These are phyloP conservation scores for Chionographis japonica DNA, from an alignment of 106 monocot species.

Conservation along the genomic window DNA sequence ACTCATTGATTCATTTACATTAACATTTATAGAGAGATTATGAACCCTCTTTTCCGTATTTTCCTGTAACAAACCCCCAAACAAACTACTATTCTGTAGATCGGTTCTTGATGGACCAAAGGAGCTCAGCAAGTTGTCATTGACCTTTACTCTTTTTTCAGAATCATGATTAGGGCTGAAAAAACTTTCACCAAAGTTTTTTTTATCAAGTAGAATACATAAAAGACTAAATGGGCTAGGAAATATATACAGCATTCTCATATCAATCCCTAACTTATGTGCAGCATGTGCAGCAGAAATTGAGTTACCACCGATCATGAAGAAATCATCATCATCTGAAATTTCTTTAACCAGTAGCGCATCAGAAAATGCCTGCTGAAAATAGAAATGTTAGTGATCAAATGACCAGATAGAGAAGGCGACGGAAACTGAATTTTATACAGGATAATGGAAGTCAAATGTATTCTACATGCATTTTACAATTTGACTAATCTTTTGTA, in stretches of 20 bases:
- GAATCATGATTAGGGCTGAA: background rate
- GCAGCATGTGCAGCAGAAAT: constrained; percentile 84
- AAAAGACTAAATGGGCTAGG: constrained; percentile 65
- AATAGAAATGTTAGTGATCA: background rate
- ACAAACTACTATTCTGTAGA: background rate
- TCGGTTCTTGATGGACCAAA: background rate
- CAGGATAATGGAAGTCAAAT: no score
- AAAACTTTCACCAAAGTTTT: background rate
- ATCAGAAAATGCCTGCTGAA: constrained; percentile 61
- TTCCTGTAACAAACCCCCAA: constrained; percentile 2
- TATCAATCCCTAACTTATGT: constrained; percentile 79
- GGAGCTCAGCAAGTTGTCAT: constrained; percentile 5
- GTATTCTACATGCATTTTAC: no score
- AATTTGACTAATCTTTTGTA: no score
- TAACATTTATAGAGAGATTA: constrained; percentile 3
- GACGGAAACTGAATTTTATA: no score
- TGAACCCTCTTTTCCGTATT: constrained; percentile 1
- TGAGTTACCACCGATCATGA: constrained; percentile 80
- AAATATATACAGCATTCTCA: constrained; percentile 71
- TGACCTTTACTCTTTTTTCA: constrained; percentile 33
- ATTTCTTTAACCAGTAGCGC: constrained; percentile 52
- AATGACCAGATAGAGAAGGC: background rate
- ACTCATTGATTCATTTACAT: constrained; percentile 2
- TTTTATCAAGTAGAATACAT: constrained; percentile 27
- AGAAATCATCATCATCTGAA: constrained; percentile 70